Conservation (phyloP, 2,329 filamentous ascomycete species). For the Nigrospora osmanthi region DNA sequence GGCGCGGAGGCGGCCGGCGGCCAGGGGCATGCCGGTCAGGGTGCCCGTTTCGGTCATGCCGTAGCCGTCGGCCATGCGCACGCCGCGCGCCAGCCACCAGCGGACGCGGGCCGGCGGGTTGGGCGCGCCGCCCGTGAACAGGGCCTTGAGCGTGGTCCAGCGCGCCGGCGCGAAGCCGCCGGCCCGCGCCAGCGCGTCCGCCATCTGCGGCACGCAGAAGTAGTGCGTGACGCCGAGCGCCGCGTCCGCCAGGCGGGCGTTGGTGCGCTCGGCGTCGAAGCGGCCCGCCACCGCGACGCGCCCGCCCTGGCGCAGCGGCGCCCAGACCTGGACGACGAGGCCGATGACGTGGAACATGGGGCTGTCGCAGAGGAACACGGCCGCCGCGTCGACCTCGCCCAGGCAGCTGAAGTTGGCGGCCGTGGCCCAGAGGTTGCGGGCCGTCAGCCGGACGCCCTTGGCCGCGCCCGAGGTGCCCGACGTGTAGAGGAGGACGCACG, state of each 20-base stretch:
- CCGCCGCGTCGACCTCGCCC: background rate
- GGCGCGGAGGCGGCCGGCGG: background rate
- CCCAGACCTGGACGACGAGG: constrained; percentile 1
- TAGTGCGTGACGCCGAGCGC: background rate
- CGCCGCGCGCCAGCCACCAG: constrained; percentile 4
- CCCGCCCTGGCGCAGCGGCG: constrained; percentile 1
- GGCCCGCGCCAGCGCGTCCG: background rate
- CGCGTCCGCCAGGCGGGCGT: background rate
- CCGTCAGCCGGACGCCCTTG: constrained; percentile 92
- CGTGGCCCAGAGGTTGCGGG: background rate
- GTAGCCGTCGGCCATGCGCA: constrained; percentile 6
- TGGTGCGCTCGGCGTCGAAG: constrained; percentile 4
- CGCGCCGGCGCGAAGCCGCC: background rate
- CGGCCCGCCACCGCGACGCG: constrained; percentile 1
- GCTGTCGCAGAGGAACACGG: constrained; percentile 3
- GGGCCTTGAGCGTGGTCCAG: constrained; percentile 1
- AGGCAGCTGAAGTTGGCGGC: background rate
- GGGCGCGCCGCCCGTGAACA: constrained; percentile 6
- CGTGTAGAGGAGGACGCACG: constrained; percentile 94
- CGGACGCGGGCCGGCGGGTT: background rate
- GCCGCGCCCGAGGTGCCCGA: constrained; percentile 97
- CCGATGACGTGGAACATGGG: constrained; percentile 7
- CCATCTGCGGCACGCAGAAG: constrained; percentile 7
- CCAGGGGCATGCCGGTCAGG: constrained; percentile 5
- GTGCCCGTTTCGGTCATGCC: constrained; percentile 6